Conservation (phyloP, 2,329 filamentous ascomycete genomes). For the Penicillium vulpinum region DNA sequence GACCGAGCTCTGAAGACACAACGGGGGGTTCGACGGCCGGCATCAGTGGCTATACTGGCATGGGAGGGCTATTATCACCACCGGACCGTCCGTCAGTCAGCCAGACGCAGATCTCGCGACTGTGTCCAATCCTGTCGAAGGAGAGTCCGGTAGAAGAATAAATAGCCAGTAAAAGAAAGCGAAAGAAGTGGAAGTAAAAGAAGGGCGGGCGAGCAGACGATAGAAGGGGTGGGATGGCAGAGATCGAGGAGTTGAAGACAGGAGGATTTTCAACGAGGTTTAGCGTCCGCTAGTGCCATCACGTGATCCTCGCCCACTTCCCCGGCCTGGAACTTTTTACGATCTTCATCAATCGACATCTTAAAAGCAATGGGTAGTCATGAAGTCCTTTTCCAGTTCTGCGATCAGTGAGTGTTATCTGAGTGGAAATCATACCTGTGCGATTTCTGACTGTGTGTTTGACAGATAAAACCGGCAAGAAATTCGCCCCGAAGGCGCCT, state of each 20-base stretch:
- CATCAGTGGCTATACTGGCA: constrained; percentile 69
- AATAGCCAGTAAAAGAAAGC: constrained; percentile 2
- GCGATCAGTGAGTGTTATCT: constrained; percentile 48
- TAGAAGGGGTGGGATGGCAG: constrained; percentile 25
- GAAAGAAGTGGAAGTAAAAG: not conserved
- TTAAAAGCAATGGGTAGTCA: constrained; percentile 30
- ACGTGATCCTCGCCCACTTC: constrained; percentile 38
- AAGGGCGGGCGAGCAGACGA: constrained; percentile 9
- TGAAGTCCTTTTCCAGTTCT: constrained; percentile 56
- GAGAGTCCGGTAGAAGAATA: constrained; percentile 9
- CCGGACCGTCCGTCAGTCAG: constrained; percentile 37
- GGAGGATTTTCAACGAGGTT: constrained; percentile 46
- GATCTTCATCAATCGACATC: constrained; percentile 13
- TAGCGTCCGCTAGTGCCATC: constrained; percentile 36
- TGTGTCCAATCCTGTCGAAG: constrained; percentile 23
- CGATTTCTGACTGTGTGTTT: constrained; percentile 10
- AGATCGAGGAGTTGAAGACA: constrained; percentile 35
- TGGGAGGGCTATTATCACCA: constrained; percentile 37
- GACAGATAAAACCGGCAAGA: constrained; percentile 67
- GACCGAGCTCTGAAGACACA: constrained; percentile 73
- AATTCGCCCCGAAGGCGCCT: constrained; percentile 72
- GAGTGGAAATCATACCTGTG: too few species aligned
- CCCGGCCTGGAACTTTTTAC: constrained; percentile 29
- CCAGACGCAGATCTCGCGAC: constrained; percentile 30
- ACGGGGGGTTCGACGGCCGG: constrained; percentile 76